These are phyloP conservation scores for Cyberlindnera amylophila DNA, from an alignment of 805 yeast species.

Conservation along the genomic window DNA sequence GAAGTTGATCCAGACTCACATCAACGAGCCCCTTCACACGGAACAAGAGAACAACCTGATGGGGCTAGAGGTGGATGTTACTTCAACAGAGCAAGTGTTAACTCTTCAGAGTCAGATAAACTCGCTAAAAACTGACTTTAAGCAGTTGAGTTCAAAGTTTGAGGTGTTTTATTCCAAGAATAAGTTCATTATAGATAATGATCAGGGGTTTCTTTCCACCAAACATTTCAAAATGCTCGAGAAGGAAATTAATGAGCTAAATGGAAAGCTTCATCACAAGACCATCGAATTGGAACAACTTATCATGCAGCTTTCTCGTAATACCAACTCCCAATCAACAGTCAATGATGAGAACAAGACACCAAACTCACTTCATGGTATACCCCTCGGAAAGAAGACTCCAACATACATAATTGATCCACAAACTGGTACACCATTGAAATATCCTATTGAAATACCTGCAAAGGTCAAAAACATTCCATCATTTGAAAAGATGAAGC, in stretches of 20 bases:
- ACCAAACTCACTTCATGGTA: slow-evolving; percentile 8
- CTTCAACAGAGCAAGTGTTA: neutral
- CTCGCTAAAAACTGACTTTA: slow-evolving; percentile 4
- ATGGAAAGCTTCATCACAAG: slow-evolving; percentile 5
- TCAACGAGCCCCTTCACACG: neutral
- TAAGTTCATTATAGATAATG: slow-evolving; percentile 14
- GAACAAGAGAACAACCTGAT: neutral
- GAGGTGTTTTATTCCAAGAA: slow-evolving; percentile 16
- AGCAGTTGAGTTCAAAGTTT: slow-evolving; percentile 4
- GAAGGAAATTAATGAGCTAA: slow-evolving; percentile 20
- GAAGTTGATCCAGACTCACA: slow-evolving; percentile 7
- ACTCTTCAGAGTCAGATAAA: neutral
- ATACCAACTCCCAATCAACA: neutral
- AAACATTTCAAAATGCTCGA: slow-evolving; percentile 22
- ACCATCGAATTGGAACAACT: slow-evolving; percentile 9
- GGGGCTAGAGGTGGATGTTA: neutral
- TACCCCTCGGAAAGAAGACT: slow-evolving; percentile 5
- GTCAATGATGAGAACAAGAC: neutral
- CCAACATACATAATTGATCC: slow-evolving; percentile 6
- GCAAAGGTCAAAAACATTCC: neutral
- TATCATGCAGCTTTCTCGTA: neutral
- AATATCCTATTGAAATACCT: slow-evolving; percentile 6
- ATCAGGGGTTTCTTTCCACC: slow-evolving; percentile 12
- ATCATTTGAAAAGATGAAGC: neutral
- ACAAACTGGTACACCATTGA: slow-evolving; percentile 3